Evolutionary conservation across 768 basidiomycete species (phyloP), one percentile per base, ranked within the genome.

Genomic region (Boletus sensibilis): DNA sequence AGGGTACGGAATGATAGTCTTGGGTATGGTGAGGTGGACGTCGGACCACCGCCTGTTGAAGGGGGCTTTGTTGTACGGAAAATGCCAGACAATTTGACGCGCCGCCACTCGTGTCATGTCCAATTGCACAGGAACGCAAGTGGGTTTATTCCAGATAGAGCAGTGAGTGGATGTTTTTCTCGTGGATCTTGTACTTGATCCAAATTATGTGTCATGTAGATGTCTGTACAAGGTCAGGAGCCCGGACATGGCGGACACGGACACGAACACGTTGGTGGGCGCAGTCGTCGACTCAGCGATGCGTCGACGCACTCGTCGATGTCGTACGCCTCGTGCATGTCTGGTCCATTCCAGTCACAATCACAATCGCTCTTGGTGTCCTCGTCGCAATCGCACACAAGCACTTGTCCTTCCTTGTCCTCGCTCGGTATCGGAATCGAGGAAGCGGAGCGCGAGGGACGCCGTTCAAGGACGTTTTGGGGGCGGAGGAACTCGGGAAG

Each of bases 351-450:
- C 20, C 57, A 53, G n/a, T 66, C 59, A 16, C 56, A 59, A 2
- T 66, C 65, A 6, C 62, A 58, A n/a, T 53, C 61, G 0, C 35
- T 55, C 9, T 50, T 57, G n/a, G 29, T 62, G 41, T 55, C 60
- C 5, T 20, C 65, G 10, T 67, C 65, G 5, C 53, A 57, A 14
- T 66, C 60, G 11, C 41, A 67, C 11, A 40, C 54, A 14, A 61
- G 54, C 9, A 57, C 64, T 2, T 58, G 35, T n/a, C 58, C 59
- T 37, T 67, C 67, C 3, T 29, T 67, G 38, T 31, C 18, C n/a
- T 64, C 62, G 2, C 56, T 68, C 1, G 67, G 67, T 1, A 55
- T 68, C 14, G 66, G 65, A 10, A 57, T 69, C 5, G 67, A 67
- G 35, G 68, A 62, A 20, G 48, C 48, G 8, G 67, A 68, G 37